Evolutionary conservation across 106 monocot genomes (phyloP).

Genomic region (Amphibolis antarctica): DNA sequence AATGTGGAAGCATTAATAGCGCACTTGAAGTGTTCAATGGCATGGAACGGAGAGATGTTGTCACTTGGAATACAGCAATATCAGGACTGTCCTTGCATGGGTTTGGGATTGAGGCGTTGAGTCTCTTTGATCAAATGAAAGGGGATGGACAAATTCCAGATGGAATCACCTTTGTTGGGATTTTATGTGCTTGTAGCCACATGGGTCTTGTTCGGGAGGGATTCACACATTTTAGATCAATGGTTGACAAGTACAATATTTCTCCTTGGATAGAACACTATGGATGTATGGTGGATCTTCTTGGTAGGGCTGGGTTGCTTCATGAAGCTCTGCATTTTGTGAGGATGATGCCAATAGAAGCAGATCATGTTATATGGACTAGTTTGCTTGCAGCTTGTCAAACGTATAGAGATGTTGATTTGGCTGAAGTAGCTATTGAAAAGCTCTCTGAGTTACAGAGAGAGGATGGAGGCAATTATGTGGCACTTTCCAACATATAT

Average conservation of each 20-base stretch:
- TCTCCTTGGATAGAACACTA: conserved; percentile 54
- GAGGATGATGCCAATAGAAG: conserved; percentile 16
- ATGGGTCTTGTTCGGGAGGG: conserved; percentile 36
- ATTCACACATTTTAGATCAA: conserved; percentile 29
- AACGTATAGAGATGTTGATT: neutral
- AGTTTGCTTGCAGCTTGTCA: conserved; percentile 22
- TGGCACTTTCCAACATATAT: conserved; percentile 31
- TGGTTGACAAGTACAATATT: conserved; percentile 24
- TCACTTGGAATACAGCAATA: conserved; percentile 52
- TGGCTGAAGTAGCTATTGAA: conserved; percentile 15
- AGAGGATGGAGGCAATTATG: conserved; percentile 20
- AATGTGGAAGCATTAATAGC: conserved; percentile 49
- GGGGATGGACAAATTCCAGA: conserved; percentile 23
- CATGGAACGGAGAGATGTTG: conserved; percentile 26
- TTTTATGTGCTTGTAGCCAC: conserved; percentile 41
- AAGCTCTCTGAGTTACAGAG: conserved; percentile 12
- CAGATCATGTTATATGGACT: conserved; percentile 34
- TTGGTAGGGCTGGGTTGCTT: conserved; percentile 26
- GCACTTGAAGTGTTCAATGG: conserved; percentile 24
- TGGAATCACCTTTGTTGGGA: conserved; percentile 48
- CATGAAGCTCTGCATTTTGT: conserved; percentile 21
- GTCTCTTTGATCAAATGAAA: conserved; percentile 31
- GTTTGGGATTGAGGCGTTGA: conserved; percentile 26
- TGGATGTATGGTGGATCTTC: conserved; percentile 38
- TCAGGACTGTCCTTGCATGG: conserved; percentile 38